Evolutionary conservation across 768 basidiomycete genomes (phyloP).

Genomic region (Lepiota brunneoincarnata): DNA sequence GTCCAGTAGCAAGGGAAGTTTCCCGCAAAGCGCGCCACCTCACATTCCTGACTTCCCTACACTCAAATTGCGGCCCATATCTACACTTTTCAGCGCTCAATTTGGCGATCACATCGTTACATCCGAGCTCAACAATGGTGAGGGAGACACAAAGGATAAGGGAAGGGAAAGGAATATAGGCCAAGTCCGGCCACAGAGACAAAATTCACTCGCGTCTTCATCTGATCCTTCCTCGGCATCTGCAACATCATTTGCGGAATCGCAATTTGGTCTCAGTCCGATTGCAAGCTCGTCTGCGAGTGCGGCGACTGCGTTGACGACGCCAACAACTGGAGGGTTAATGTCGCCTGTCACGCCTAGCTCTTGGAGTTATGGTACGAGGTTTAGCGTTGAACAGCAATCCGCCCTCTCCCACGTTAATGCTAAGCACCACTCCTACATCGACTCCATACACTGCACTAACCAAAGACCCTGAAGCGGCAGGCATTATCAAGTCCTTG

Average conservation of each 20-base stretch:
- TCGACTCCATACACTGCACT: neutral
- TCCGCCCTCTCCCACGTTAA: neutral
- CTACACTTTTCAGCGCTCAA: constrained; percentile 70
- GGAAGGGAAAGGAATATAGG: constrained; percentile 25
- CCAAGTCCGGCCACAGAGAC: constrained; percentile 43
- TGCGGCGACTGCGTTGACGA: constrained; percentile 3
- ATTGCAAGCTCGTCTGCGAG: neutral
- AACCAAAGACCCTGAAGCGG: neutral
- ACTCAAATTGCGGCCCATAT: constrained; percentile 72
- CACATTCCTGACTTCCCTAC: constrained; percentile 59
- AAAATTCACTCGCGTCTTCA: constrained; percentile 9
- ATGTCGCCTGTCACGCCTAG: constrained; percentile 20
- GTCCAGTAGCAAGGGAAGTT: constrained; percentile 26
- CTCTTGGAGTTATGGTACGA: neutral
- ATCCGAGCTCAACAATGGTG: neutral
- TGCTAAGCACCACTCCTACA: neutral
- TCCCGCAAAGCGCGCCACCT: constrained; percentile 65
- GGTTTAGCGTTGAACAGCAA: constrained; percentile 1
- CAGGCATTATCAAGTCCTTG: constrained; percentile 45
- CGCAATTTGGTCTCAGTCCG: neutral
- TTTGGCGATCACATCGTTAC: constrained; percentile 50
- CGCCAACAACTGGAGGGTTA: constrained; percentile 12
- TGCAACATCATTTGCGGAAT: constrained; percentile 5
- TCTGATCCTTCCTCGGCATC: constrained; percentile 6
- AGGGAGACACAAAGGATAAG: constrained; percentile 13